Percentiles rank a stretch among this genome's conserved stretches.
phyloP scores from a whole-genome alignment of 2,329 filamentous ascomycete genomes.

The Neophaeococcomyces mojaviensis region DNA sequence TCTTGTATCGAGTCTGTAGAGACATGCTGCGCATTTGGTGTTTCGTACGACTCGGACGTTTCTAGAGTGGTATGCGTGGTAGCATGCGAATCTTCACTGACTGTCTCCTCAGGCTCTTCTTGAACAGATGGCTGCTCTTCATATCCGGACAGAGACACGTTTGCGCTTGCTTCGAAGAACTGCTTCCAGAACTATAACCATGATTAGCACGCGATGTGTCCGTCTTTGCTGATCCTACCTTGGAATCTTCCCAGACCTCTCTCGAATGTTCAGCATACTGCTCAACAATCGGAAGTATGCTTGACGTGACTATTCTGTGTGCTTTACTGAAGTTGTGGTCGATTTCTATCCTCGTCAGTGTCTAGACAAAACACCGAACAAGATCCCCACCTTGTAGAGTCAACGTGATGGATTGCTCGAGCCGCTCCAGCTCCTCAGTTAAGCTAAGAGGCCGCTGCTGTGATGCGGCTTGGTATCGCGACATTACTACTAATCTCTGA shows the following conservation, averaged over 20 bases:
- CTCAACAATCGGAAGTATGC: constrained; percentile 86
- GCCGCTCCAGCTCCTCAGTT: constrained; percentile 88
- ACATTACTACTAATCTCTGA: constrained; percentile 9
- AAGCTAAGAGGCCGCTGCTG: constrained; percentile 58
- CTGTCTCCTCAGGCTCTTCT: constrained; percentile 45
- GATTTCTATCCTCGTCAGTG: too few species aligned
- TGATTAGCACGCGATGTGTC: too few species aligned
- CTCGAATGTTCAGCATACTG: constrained; percentile 91
- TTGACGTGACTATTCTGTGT: constrained; percentile 89
- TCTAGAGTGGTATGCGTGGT: constrained; percentile 41
- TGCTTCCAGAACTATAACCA: constrained; percentile 81
- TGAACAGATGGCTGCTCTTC: constrained; percentile 64
- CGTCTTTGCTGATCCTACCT: constrained; percentile 46
- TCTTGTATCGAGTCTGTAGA: constrained; percentile 32
- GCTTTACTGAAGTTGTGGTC: constrained; percentile 97
- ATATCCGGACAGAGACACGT: constrained; percentile 91
- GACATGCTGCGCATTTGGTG: constrained; percentile 31
- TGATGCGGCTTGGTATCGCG: constrained; percentile 12
- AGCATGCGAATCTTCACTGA: constrained; percentile 50
- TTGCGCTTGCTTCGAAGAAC: constrained; percentile 97
- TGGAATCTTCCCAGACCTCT: constrained; percentile 93
- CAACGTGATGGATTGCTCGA: constrained; percentile 94
- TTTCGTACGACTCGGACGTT: constrained; percentile 33
- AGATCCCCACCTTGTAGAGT: too few species aligned
- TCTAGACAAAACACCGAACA: too few species aligned